A percentile compares a stretch with the other conserved stretches of the same genome.
phyloP scores from a whole-genome alignment of 495 filamentous ascomycete genomes.

The Penicillium verhagenii region DNA sequence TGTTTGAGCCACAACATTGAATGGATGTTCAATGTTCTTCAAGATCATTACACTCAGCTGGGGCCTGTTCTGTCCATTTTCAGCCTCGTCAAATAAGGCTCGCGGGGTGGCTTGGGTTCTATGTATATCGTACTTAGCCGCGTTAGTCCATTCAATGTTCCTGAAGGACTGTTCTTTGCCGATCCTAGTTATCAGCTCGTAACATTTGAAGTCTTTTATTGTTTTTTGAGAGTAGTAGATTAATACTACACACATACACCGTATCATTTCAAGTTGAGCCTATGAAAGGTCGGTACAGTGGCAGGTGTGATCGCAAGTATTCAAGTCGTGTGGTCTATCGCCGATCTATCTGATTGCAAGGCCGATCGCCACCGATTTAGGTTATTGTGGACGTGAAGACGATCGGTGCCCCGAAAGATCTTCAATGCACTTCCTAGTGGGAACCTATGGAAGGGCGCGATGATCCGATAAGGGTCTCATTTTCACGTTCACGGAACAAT shows the following conservation, averaged over 20 bases:
- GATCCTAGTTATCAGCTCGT: neutral
- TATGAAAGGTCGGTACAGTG: neutral
- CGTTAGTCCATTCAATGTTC: no score
- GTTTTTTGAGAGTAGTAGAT: no score
- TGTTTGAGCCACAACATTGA: neutral
- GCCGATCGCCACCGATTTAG: conserved; percentile 7
- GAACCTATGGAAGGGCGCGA: neutral
- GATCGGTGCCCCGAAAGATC: conserved; percentile 14
- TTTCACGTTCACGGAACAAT: neutral
- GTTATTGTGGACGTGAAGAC: conserved; percentile 12
- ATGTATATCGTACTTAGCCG: conserved; percentile 4
- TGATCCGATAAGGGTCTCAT: neutral
- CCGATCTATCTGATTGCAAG: neutral
- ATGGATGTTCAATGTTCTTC: no score
- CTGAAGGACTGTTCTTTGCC: neutral
- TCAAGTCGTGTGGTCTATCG: neutral
- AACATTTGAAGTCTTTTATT: neutral
- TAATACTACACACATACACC: no score
- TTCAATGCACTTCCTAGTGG: no score
- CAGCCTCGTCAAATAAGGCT: conserved; percentile 14
- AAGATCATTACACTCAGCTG: no score
- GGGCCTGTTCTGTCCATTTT: neutral
- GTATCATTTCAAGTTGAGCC: neutral
- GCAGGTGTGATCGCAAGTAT: neutral
- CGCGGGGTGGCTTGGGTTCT: conserved; percentile 17